Percentiles rank a stretch among this genome's conserved stretches.
phyloP scores from a whole-genome alignment of 352 stramenopile species.

The Phytophthora pini region DNA sequence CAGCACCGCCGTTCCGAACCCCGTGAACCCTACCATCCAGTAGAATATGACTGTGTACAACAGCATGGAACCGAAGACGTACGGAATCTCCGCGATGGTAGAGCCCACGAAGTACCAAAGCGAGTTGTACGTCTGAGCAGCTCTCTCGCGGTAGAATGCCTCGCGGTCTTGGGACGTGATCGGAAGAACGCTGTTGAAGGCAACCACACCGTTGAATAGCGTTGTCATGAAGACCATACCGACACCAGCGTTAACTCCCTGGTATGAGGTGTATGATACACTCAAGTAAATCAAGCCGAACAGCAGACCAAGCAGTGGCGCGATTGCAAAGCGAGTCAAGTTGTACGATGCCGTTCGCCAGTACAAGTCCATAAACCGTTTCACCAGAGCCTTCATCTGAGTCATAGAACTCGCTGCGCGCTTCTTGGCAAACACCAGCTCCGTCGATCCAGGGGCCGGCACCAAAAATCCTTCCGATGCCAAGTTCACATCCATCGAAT shows the following conservation, averaged over 20 bases:
- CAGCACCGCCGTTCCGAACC: slow-evolving; percentile 44
- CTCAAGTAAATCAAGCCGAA: slow-evolving; percentile 58
- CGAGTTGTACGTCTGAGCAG: slow-evolving; percentile 84
- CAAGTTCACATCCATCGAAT: slow-evolving; percentile 30
- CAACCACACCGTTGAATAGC: slow-evolving; percentile 84
- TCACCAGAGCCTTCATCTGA: slow-evolving; percentile 43
- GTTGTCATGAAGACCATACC: slow-evolving; percentile 89
- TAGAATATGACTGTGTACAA: slow-evolving; percentile 68
- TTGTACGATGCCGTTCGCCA: slow-evolving; percentile 83
- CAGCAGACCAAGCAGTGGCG: slow-evolving; percentile 39
- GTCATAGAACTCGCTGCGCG: slow-evolving; percentile 34
- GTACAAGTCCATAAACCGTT: slow-evolving; percentile 52
- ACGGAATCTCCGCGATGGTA: slow-evolving; percentile 78
- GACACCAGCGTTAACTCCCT: slow-evolving; percentile 60
- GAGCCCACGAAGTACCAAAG: slow-evolving; percentile 75
- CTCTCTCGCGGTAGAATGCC: slow-evolving; percentile 91
- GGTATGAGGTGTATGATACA: slow-evolving; percentile 52
- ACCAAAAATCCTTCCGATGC: slow-evolving; percentile 33
- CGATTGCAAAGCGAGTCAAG: slow-evolving; percentile 61
- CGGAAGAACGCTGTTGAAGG: slow-evolving; percentile 74
- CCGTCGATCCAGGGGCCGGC: slow-evolving; percentile 12
- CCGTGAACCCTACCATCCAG: slow-evolving; percentile 60
- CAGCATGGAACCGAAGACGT: slow-evolving; percentile 53
- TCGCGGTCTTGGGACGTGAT: slow-evolving; percentile 70
- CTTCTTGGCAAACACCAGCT: slow-evolving; percentile 44